Base-by-base conservation (phyloP, 2,329 filamentous ascomycete species). In the Podosphaera fusca region DNA sequence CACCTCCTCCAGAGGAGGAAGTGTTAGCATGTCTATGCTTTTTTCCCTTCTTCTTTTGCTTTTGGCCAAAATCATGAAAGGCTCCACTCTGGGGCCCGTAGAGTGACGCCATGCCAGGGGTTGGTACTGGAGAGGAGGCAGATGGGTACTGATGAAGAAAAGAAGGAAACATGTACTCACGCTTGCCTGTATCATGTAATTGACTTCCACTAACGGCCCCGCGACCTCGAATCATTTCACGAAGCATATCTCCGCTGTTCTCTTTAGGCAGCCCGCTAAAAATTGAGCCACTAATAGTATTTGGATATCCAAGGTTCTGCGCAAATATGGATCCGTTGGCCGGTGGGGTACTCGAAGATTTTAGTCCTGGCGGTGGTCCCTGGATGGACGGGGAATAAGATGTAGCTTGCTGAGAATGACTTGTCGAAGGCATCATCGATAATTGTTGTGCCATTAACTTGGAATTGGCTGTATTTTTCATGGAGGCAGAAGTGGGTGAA, bases 11-110 rank as follows among this genome's bases (percentile, higher is more conserved):
- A 82, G 88, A 94, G 82, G 90, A 96, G 86, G 89, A 95, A 90
- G 90, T 95, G 87, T 95, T 95, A 92, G 88, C 90, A 84, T 95
- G 89, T 83, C 89, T 94, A 80, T 95, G 90, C 87, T 95, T 95
- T 82, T 95, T 95, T 78, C 88, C 88, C 87, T 95, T 95, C 82
- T 95, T 95, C 84, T 94, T 95, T 81, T 94, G 88, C 83, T 95
- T 94, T 75, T 86, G 84, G 75, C 85, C 85, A 75, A 84, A 82
- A 71, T 94, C 88, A 82, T 89, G 85, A 75, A 87, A 87, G 74
- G 81, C 80, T 76, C 85, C 86, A 76, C 84, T 75, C 75, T 85
- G 84, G 70, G 81, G 77, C 74, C 85, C 86, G 77, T 94, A 94
- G 77, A 92, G 86, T 79, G 86, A 85, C 79, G 80, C 84, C 75